These are phyloP conservation scores for Metrosideros polymorpha DNA, from an alignment of 441 rosid genomes.

Conservation along the genomic window DNA sequence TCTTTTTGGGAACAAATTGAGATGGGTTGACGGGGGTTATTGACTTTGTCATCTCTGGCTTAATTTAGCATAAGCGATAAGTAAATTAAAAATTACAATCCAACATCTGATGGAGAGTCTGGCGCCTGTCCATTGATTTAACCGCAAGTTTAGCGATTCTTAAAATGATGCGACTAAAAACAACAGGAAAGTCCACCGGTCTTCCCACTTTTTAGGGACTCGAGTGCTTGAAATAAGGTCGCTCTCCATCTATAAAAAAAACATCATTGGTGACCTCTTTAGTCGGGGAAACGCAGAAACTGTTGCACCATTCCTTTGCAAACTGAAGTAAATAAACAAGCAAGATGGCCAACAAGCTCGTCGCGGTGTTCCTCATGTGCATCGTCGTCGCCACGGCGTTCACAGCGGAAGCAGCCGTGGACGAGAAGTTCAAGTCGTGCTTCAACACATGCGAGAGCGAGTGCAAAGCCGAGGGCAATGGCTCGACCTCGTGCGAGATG, in stretches of 20 bases:
- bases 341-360: constrained; percentile 18
- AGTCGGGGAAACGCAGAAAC: not conserved
- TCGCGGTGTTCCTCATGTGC: constrained; percentile 15
- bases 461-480: not conserved
- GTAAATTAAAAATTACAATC: not conserved
- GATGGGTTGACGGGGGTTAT: not conserved
- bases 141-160: not conserved
- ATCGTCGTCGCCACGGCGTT: constrained; percentile 10
- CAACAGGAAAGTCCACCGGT: not conserved
- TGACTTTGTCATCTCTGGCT: not conserved
- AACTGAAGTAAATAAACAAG: not conserved
- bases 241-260: not conserved
- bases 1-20: not conserved
- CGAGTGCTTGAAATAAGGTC: not conserved
- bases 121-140: not conserved
- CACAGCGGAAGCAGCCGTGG: not conserved
- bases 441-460: not conserved
- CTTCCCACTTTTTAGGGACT: not conserved
- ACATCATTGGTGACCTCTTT: not conserved
- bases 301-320: not conserved
- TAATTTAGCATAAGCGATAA: not conserved
- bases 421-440: not conserved
- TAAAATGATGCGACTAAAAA: not conserved
- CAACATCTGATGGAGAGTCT: not conserved
- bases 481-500: constrained; percentile 4